Evolutionary conservation across 352 stramenopile species (phyloP).

Genomic region (Phytophthora pistaciae): DNA sequence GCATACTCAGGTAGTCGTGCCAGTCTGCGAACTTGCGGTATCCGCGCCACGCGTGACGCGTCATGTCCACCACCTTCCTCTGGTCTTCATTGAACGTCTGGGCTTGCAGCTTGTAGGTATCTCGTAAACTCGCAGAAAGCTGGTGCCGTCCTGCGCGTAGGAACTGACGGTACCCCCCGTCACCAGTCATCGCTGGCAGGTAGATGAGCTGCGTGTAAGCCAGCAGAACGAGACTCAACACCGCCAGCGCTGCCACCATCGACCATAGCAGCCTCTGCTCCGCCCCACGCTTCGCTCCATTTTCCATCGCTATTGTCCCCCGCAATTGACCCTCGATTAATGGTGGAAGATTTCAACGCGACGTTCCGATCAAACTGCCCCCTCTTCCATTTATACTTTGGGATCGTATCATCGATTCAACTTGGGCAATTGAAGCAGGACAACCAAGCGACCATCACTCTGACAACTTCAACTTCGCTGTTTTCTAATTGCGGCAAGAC

Average conservation of each 20-base stretch:
- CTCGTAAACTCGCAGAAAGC: slow-evolving; percentile 19
- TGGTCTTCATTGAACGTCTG: slow-evolving; percentile 50
- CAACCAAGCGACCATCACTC: slow-evolving; percentile 21
- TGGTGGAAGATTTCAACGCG: slow-evolving; percentile 9
- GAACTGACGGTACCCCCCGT: slow-evolving; percentile 19
- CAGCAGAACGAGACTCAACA: slow-evolving; percentile 25
- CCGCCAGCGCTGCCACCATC: slow-evolving; percentile 16
- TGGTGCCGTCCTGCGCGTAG: slow-evolving; percentile 9
- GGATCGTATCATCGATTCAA: slow-evolving; percentile 10
- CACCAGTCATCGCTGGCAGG: slow-evolving; percentile 20
- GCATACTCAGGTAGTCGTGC: slow-evolving; percentile 50
- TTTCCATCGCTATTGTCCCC: slow-evolving; percentile 10
- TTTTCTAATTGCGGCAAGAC: slow-evolving; percentile 21
- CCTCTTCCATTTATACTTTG: not conserved
- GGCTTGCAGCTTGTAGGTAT: slow-evolving; percentile 32
- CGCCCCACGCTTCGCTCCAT: slow-evolving; percentile 12
- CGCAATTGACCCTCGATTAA: slow-evolving; percentile 1
- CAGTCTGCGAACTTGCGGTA: slow-evolving; percentile 55
- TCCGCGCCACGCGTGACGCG: slow-evolving; percentile 59
- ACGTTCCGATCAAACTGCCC: slow-evolving; percentile 12
- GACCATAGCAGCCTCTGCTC: slow-evolving; percentile 24
- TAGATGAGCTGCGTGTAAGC: slow-evolving; percentile 27
- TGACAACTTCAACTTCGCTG: slow-evolving; percentile 18
- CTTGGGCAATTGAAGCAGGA: slow-evolving; percentile 4
- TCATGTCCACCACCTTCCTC: slow-evolving; percentile 56